Base-by-base conservation (phyloP, 805 yeast genomes). In the Saccharomycopsis javanensis region DNA sequence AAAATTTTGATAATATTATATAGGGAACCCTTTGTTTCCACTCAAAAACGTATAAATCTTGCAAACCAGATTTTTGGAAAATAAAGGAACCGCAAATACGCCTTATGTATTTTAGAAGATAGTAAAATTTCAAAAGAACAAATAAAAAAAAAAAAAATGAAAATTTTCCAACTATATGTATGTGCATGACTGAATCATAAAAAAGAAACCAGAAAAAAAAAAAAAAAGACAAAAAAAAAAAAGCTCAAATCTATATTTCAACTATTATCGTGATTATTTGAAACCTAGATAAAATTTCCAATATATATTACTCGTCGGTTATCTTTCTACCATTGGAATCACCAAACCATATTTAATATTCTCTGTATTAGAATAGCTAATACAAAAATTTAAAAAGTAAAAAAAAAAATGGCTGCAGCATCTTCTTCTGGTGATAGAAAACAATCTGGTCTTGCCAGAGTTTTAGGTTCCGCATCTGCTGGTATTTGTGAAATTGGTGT, bases 401-500 rank as follows among this genome's bases (percentile, higher is more conserved):
- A n/a, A 18, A 46, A 20, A 18, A 25, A 52, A 27, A 52, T 52
- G 54, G 54, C 54, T 18, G n/a, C n/a, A n/a, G n/a, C n/a, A n/a
- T 11, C 42, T 20, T 34, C 46, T 25, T 42, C 28, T 18, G 37
- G 34, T 15, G 94, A 89, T 68, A 89, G 85, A 78, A 86, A 86
- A 71, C 91, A 92, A 74, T 84, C 96, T 52, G 98, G 88, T 56
- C 64, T 76, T 51, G 96, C 99, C 66, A 83, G 98, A 72, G 85
- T 92, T 48, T 77, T 94, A 51, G 99, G 99, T 51, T 92, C 98
- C 37, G 99, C 98, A 16, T 79, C 96, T 20, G 99, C 99, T 46
- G 99, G 99, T 66, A 88, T 94, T 69, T 82, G 95, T 67, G 99
- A 94, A 74, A 86, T 94, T 64, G 96, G 86, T 57, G 95, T 94